Evolutionary conservation across 2,329 filamentous ascomycete species (phyloP).

Genomic region (Cladosporium sp.): DNA sequence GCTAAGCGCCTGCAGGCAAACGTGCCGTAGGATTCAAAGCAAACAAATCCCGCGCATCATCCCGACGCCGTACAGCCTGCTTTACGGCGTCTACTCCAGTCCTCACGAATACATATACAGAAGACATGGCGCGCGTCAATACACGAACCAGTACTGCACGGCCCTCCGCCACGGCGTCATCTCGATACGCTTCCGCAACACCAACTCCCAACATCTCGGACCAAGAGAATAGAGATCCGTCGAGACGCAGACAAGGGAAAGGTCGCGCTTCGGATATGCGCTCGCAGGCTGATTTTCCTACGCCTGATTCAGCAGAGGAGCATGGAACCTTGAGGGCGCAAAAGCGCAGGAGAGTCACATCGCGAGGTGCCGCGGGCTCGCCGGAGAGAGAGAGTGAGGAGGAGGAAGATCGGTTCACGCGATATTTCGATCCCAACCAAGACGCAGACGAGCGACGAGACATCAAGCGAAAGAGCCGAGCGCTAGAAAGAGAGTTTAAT

Average conservation of each 20-base stretch:
- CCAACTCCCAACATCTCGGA: constrained; percentile 27
- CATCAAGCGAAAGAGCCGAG: constrained; percentile 65
- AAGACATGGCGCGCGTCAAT: constrained; percentile 26
- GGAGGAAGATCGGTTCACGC: constrained; percentile 29
- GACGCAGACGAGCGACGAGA: constrained; percentile 65
- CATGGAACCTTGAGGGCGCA: constrained; percentile 17
- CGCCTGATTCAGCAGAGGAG: constrained; percentile 33
- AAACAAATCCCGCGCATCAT: too few relatives aligned
- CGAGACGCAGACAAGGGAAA: constrained; percentile 39
- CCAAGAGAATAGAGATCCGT: constrained; percentile 40
- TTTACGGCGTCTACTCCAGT: not conserved
- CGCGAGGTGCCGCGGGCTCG: not conserved
- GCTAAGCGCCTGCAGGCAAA: too few relatives aligned
- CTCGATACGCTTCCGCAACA: constrained; percentile 18
- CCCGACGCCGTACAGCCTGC: not conserved
- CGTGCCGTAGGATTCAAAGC: too few relatives aligned
- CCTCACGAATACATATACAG: constrained; percentile 1
- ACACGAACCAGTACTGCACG: too few relatives aligned
- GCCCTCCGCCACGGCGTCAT: constrained; percentile 12
- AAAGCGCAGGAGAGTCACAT: constrained; percentile 24
- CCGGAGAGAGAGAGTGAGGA: constrained; percentile 24
- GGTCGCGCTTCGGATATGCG: constrained; percentile 33
- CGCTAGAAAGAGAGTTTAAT: constrained; percentile 58
- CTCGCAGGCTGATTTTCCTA: constrained; percentile 31
- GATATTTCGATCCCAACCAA: constrained; percentile 77